These are phyloP conservation scores for Naganishia sp. DNA, from an alignment of 1,284 basidiomycete species.

Conservation along the genomic window DNA sequence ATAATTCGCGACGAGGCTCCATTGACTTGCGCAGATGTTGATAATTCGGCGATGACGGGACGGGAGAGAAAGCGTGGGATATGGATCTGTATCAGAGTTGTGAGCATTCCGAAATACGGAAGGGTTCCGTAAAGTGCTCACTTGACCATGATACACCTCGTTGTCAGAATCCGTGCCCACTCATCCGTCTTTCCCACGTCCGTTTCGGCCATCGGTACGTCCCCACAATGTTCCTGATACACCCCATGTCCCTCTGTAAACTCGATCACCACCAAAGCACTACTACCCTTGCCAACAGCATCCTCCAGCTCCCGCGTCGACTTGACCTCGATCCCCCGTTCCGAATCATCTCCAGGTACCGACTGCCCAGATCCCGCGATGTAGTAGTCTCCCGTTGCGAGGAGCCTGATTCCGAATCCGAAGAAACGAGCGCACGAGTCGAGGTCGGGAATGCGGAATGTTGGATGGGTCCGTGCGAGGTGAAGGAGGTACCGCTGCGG, in stretches of 20 bases:
- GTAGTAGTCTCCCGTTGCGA: slow-evolving; percentile 40
- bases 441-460: slow-evolving; percentile 79
- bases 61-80: slow-evolving; percentile 73
- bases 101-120: slow-evolving; percentile 26
- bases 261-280: slow-evolving; percentile 27
- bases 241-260: slow-evolving; percentile 20
- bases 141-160: slow-evolving; percentile 81
- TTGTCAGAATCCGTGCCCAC: slow-evolving; percentile 71
- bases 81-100: slow-evolving; percentile 61
- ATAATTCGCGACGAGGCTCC: slow-evolving; percentile 55
- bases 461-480: slow-evolving; percentile 58
- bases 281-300: slow-evolving; percentile 15
- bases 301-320: slow-evolving; percentile 13
- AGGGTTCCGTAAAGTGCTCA: slow-evolving; percentile 50
- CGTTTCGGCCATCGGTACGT: slow-evolving; percentile 64
- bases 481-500: slow-evolving; percentile 28
- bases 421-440: slow-evolving; percentile 48
- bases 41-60: slow-evolving; percentile 66
- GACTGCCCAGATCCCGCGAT: neutral
- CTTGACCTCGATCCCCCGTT: neutral
- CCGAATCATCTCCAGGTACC: neutral
- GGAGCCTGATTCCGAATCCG: slow-evolving; percentile 46
- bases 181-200: slow-evolving; percentile 69
- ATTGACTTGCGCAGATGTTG: slow-evolving; percentile 56
- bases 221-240: slow-evolving; percentile 2